Conservation (phyloP, 768 basidiomycete species). For the Rhizopogon roseolus region DNA sequence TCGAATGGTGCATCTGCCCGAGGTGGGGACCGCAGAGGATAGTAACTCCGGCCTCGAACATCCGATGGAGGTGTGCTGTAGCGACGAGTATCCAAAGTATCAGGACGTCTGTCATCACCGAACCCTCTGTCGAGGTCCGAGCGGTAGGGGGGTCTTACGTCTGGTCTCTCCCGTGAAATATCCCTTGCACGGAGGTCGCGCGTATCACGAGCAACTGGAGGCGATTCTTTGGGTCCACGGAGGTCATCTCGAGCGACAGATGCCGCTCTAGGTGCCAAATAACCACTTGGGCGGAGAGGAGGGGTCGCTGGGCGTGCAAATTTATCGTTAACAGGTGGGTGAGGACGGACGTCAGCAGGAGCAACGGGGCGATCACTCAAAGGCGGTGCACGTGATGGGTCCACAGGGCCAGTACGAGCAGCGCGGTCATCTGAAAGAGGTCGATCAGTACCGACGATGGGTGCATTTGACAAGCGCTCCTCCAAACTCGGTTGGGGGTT, state of each 20-base stretch:
- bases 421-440: slow-evolving; percentile 13
- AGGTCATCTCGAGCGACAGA: slow-evolving; percentile 32
- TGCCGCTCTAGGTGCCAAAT: slow-evolving; percentile 12
- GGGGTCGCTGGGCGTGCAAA: slow-evolving; percentile 15
- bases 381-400: slow-evolving; percentile 3
- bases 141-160: slow-evolving; percentile 27
- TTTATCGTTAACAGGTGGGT: slow-evolving; percentile 6
- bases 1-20: slow-evolving; percentile 23
- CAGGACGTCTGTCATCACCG: slow-evolving; percentile 32
- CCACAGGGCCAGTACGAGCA: slow-evolving; percentile 10
- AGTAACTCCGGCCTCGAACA: slow-evolving; percentile 30
- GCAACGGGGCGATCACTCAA: slow-evolving; percentile 9
- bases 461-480: slow-evolving; percentile 35
- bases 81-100: slow-evolving; percentile 28
- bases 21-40: slow-evolving; percentile 27
- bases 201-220: slow-evolving; percentile 10
- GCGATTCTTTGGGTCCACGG: slow-evolving; percentile 21
- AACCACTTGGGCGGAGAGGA: slow-evolving; percentile 8
- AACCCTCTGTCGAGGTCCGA: slow-evolving; percentile 33
- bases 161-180: slow-evolving; percentile 33
- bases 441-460: slow-evolving; percentile 19
- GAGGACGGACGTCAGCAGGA: slow-evolving; percentile 14
- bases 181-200: slow-evolving; percentile 29
- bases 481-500: slow-evolving; percentile 32
- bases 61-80: slow-evolving; percentile 31